Base-by-base conservation (phyloP, 2,329 filamentous ascomycete species). In the Whalleya microplaca region DNA sequence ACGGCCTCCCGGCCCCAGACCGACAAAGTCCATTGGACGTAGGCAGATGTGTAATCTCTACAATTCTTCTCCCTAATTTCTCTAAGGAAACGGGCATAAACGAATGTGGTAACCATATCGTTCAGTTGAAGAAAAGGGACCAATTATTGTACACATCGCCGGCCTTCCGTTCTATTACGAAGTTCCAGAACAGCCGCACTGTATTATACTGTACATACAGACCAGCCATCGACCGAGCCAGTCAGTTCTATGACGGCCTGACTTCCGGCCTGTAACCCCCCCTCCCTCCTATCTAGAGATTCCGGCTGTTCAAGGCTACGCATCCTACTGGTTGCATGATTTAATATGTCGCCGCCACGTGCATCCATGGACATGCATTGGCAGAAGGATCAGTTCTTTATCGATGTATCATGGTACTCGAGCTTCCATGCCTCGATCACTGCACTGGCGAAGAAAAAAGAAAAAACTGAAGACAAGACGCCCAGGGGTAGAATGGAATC, bases 321-420 rank as follows among this genome's bases (percentile, higher is more conserved):
- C 7, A 37, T 37, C 32, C 32, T 37, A 37, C 32, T 37, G 32
- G 32, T 16, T 37, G 3, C 32, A 37, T 16, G 4, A 16, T 41
- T 19, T 18, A 16, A 51, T n/a, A 12, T 40, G 23, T 57, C 46
- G 40, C 51, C 49, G 45, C 56, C 59, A 62, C 54, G 56, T 62
- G 56, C 51, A 41, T 51, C 46, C 27, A 49, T 19, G 48, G 51
- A 55, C 18, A 51, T 23, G 41, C 50, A 48, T 12, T 21, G 44
- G 23, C 45, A 48, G 10, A 37, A n/a, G 21, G 44, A 44, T 51
- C 40, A 40, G 41, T 53, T 45, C 41, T 49, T 10, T 32, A 48
- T 61, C 48, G 27, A 45, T 46, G 27, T 12, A 29, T 29, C 27
- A 12, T 29, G 6, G 12, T 29, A 5, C 6, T 12, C 27, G 27